Evolutionary conservation across 192 early-diverging fungal genomes (phyloP), one percentile per base, ranked within the genome.

Genomic region (Umbelopsis sp.): DNA sequence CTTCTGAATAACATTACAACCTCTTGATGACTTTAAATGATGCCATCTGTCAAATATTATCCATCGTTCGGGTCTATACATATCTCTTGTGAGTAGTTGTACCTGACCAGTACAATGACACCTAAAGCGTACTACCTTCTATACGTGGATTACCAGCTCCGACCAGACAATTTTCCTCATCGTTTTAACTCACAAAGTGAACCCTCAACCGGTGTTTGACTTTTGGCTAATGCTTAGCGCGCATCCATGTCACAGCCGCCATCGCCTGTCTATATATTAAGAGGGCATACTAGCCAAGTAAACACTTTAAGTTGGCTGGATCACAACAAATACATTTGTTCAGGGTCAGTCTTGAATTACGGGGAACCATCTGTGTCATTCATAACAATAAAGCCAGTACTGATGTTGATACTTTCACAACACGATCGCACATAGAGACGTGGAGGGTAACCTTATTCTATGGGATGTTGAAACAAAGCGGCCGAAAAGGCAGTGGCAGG

Each of bases 251-350:
- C 67, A 10, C 25, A 50, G 7, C 4, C 37, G 65, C n/a, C 68
- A 30, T 16, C 41, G 18, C 76, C 76, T 37, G n/a, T 25, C 4
- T 79, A 79, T 15, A 75, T 79, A 16, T 72, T 79, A 44, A 27
- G 78, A 72, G 72, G 69, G 6, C 78, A 79, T 49, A 46, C 25
- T 5, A 52, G 37, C 12, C 51, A 66, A 27, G 69, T 79, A 12
- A 79, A 75, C 22, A 49, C 44, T 21, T 9, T 79, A 66, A 37
- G 35, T 21, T 68, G 71, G 41, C 69, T 74, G 23, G 41, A 66
- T 11, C 20, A 71, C 7, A 58, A 79, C 23, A 18, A 74, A 9
- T 67, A 69, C 46, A 49, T 79, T 44, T 66, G 30, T 46, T 79
- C 78, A 37, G 52, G 73, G 78, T 79, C 75, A 33, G 47, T 50